Base-by-base conservation (phyloP, 805 yeast species). In the Scheffersomyces spartinae region DNA sequence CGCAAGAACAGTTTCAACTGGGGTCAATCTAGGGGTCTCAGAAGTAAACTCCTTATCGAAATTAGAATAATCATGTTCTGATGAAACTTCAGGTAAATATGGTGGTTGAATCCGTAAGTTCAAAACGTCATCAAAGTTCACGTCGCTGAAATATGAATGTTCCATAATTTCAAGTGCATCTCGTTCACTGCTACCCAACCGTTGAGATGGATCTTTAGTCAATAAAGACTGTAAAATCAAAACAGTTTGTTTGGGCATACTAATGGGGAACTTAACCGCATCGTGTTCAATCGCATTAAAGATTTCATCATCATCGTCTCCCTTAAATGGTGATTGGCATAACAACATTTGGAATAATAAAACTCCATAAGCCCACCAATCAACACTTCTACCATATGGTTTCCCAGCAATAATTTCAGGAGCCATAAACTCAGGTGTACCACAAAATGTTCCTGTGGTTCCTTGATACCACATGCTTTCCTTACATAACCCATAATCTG, bases 361-460 rank as follows among this genome's bases (percentile, higher is more conserved):
- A 15, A 91, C 97, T 30, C 99, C 99, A 63, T 86, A 84, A 1
- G 98, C 97, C 98, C 98, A 91, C 98, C 98, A 91, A 55, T 91
- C 99, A 28, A 91, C 98, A 20, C 91, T 80, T 45, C 94, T 74
- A 27, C 85, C 91, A 45, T 91, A 91, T 32, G 76, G 80, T 51
- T 86, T 94, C 28, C 91, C 97, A 36, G 83, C 76, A 45, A 91
- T 64, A 38, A 91, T 88, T 53, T 91, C 99, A 0, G 99, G 99
- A 1, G 98, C 99, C 95, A 91, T 91, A 40, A 91, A 82, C 52
- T 91, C 98, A 0, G 99, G 99, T 3, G 99, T 91, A 40, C 99
- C 98, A 62, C 98, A 91, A 61, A 88, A 91, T 0, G 98, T 91
- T 4, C 83, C 76, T 0, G 96, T 91, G 11, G 86, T 83, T 39